Conservation (phyloP, 163 green algal species). For the Volvox carteri region DNA sequence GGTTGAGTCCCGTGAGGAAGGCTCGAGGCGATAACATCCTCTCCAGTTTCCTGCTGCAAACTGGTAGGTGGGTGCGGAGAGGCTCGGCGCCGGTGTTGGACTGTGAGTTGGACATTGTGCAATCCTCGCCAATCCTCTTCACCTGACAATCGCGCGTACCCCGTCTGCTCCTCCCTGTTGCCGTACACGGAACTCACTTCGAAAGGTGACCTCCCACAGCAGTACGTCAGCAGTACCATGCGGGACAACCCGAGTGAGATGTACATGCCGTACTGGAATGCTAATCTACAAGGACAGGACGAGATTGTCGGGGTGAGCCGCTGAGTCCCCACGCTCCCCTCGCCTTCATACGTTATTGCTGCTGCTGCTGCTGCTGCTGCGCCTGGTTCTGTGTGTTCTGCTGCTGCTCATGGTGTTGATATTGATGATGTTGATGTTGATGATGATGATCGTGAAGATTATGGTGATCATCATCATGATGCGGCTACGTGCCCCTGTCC, state of each 20-base stretch:
- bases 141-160: no score
- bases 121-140: no score
- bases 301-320: slow-evolving; percentile 27
- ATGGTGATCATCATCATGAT: neutral
- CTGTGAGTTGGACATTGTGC: neutral
- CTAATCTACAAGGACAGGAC: neutral
- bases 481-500: neutral
- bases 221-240: no score
- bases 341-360: no score
- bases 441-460: no score
- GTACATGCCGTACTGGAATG: slow-evolving; percentile 9
- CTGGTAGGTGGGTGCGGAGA: neutral
- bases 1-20: neutral
- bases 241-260: no score
- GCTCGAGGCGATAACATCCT: neutral
- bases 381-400: no score
- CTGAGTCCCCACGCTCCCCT: no score
- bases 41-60: neutral
- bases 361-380: neutral
- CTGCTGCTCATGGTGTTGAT: no score
- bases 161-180: no score
- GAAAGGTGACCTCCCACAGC: neutral
- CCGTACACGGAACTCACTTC: no score
- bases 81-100: neutral
- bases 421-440: no score